Conservation (phyloP, 2,329 filamentous ascomycete genomes). For the Ceratocystis papillata region DNA sequence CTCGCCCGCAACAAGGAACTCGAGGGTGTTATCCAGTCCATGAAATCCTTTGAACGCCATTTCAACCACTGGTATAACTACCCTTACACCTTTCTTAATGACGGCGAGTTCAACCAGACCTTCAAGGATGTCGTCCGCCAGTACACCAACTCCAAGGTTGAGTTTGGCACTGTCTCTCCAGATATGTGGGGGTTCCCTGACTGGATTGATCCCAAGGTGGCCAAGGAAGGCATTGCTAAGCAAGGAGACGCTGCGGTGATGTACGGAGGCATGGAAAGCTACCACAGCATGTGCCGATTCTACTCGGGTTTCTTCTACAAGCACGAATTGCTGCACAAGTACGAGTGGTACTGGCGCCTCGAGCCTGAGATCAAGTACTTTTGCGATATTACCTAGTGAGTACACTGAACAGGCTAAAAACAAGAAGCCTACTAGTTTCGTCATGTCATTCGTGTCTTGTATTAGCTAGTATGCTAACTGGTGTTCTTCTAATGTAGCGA, state of each 20-base stretch:
- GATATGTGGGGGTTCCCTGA: constrained; percentile 95
- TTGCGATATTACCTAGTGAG: constrained; percentile 95
- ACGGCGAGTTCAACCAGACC: constrained; percentile 88
- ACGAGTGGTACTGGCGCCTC: constrained; percentile 99
- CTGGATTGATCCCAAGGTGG: constrained; percentile 89
- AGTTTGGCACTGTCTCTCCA: constrained; percentile 86
- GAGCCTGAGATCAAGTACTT: constrained; percentile 99
- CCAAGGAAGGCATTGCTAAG: constrained; percentile 89
- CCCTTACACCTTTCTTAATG: constrained; percentile 95
- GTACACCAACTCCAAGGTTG: constrained; percentile 75
- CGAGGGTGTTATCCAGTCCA: constrained; percentile 87
- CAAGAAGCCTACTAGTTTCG: not conserved
- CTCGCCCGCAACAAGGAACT: constrained; percentile 92
- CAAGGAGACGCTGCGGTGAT: constrained; percentile 96
- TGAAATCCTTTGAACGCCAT: constrained; percentile 96
- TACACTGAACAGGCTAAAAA: not conserved
- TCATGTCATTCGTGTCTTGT: not conserved
- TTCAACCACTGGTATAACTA: constrained; percentile 99
- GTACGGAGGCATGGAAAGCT: constrained; percentile 98
- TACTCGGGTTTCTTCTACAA: constrained; percentile 99
- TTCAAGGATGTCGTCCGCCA: constrained; percentile 84
- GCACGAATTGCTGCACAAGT: constrained; percentile 85
- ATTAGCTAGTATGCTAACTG: not conserved
- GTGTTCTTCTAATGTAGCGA: constrained; percentile 45
- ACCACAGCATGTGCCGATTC: constrained; percentile 98